Percentiles rank a stretch among this genome's conserved stretches.
Conservation (phyloP, 2,329 filamentous ascomycete genomes). For the Cladophialophora exuberans region DNA sequence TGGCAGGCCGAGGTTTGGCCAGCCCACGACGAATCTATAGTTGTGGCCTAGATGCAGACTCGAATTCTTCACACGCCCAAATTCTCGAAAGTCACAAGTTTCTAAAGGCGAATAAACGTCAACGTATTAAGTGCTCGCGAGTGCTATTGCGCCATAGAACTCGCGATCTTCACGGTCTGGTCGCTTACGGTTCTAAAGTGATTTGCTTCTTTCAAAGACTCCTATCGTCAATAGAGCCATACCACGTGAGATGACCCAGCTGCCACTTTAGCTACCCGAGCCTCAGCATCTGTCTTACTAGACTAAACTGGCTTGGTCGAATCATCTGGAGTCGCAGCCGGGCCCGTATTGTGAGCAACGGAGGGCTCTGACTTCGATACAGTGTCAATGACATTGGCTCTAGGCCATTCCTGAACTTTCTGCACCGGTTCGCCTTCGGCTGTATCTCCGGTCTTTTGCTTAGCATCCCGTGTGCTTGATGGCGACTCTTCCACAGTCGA, state of each 20-base stretch:
- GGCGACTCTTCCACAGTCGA: too few relatives aligned
- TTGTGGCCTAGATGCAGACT: too few relatives aligned
- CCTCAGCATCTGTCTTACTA: constrained; percentile 26
- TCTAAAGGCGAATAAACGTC: too few relatives aligned
- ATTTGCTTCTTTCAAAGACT: neutral
- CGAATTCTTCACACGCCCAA: too few relatives aligned
- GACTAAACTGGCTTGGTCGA: constrained; percentile 19
- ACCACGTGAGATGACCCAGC: constrained; percentile 17
- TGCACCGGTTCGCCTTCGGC: too few relatives aligned
- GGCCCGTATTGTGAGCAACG: constrained; percentile 1
- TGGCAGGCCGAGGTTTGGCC: constrained; percentile 6
- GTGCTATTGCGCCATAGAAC: too few relatives aligned
- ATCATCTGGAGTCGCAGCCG: constrained; percentile 2
- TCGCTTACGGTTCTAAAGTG: too few relatives aligned
- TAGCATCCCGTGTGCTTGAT: constrained; percentile 3
- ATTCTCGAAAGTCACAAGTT: too few relatives aligned
- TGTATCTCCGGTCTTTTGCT: neutral
- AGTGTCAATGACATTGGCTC: constrained; percentile 2
- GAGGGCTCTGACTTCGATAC: constrained; percentile 10
- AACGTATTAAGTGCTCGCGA: too few relatives aligned
- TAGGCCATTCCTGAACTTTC: constrained; percentile 9
- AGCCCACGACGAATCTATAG: neutral
- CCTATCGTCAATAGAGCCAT: constrained; percentile 1
- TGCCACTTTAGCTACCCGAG: constrained; percentile 15
- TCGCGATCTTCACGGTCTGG: too few relatives aligned